A percentile compares a stretch with the other conserved stretches of the same genome.
phyloP scores from a whole-genome alignment of 2,329 filamentous ascomycete genomes.

The Botrytis sinoallii region DNA sequence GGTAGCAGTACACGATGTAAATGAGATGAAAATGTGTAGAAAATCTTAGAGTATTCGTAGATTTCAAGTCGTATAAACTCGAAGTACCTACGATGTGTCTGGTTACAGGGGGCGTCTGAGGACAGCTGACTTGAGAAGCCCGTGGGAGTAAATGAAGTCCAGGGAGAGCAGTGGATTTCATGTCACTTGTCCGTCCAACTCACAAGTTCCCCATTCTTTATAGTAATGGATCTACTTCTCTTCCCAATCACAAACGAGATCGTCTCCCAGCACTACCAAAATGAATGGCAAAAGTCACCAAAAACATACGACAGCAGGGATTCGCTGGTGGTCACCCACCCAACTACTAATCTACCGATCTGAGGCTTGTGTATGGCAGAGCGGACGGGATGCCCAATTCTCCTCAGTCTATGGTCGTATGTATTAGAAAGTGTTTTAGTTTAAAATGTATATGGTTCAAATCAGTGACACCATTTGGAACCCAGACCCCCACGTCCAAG shows the following conservation, averaged over 20 bases:
- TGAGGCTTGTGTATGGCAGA: conserved; percentile 23
- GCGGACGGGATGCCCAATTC: conserved; percentile 20
- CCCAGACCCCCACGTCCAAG: not conserved
- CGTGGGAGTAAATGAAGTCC: not conserved
- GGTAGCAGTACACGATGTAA: too few relatives aligned
- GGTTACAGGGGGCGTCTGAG: too few relatives aligned
- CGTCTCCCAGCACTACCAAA: not conserved
- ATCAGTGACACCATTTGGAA: not conserved
- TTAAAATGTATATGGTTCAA: too few relatives aligned
- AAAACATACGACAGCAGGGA: conserved; percentile 18
- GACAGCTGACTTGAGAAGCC: too few relatives aligned
- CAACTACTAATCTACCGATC: conserved; percentile 23
- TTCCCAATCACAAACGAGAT: not conserved
- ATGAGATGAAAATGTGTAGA: too few relatives aligned
- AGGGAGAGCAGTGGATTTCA: not conserved
- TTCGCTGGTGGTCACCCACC: conserved; percentile 22
- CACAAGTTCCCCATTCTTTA: not conserved
- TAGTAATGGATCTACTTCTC: not conserved
- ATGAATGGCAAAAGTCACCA: not conserved
- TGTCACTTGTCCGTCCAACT: not conserved
- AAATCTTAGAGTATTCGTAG: too few relatives aligned
- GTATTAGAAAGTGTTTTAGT: accelerated
- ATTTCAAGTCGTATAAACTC: too few relatives aligned
- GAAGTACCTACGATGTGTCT: too few relatives aligned
- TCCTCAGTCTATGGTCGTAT: conserved; percentile 15